Base-by-base conservation (phyloP, 176 grass and related monocot species). In the Triticum turgidum region DNA sequence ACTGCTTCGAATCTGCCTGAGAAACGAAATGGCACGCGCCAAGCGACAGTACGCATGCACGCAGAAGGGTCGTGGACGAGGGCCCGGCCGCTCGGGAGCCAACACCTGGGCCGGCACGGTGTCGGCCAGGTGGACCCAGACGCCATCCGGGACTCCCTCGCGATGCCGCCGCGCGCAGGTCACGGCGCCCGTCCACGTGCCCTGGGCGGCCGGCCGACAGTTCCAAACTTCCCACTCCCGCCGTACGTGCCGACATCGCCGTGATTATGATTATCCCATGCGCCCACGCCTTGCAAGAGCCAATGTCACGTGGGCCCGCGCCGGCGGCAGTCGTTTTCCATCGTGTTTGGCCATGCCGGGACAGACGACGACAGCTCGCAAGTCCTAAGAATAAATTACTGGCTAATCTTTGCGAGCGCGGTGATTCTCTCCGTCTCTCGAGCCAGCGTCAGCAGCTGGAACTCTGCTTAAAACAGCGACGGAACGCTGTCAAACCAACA, bases 111-210 rank as follows among this genome's bases (percentile, higher is more conserved):
- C 3, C 30, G 76, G 76, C 84, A 68, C 51, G 10, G 8, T 13
- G 33, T 86, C 75, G 64, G 47, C 83, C n/a, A 38, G 42, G 64
- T 61, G 74, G 73, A 73, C 29, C 32, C 49, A 52, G 49, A 5
- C 49, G 49, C 49, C 49, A 0, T 63, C 1, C 59, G 59, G 59
- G 21, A 5, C 20, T 27, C n/a, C 5, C 10, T 54, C 5, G 51
- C 15, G 51, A 17, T 54, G 51, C 51, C 51, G 51, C 51, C 51
- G 51, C 51, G 51, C 51, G 5, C 4, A 12, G 6, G 78, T 39
- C 61, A 3, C 3, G n/a, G 25, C 65, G 25, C 29, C 9, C 17
- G 2, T 65, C 44, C 80, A 69, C 44, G 64, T 69, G 39, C 45
- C 7, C 21, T 5, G 21, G n/a, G 25, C 35, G 14, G 61, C 44